These are phyloP conservation scores for Entamoeba histolytica DNA, from an alignment of 208 protist species.

Conservation along the genomic window DNA sequence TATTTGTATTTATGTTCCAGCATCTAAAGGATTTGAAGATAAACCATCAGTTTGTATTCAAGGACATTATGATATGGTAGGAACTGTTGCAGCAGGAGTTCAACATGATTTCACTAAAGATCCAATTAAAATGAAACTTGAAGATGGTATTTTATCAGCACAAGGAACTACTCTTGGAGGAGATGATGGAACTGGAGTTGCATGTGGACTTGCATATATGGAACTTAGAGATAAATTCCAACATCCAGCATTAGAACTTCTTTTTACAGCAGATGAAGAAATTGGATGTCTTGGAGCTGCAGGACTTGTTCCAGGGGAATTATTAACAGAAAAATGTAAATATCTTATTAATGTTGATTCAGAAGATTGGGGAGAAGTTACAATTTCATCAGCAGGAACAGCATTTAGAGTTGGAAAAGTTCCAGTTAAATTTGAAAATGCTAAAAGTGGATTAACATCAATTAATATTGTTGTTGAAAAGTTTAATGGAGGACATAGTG, in stretches of 20 bases:
- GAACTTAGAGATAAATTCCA: not conserved
- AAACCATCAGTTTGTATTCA: slow-evolving; percentile 7
- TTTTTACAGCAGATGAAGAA: slow-evolving; percentile 22
- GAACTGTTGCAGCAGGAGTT: not conserved
- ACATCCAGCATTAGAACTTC: slow-evolving; percentile 9
- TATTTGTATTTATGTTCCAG: not conserved
- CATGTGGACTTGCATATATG: not conserved
- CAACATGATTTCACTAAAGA: slow-evolving; percentile 13
- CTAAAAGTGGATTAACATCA: not conserved
- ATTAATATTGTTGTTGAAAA: not conserved
- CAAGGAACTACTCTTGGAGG: slow-evolving; percentile 8
- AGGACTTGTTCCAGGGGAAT: not conserved
- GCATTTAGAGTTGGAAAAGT: slow-evolving; percentile 6
- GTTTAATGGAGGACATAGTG: slow-evolving; percentile 16
- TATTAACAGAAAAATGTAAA: not conserved
- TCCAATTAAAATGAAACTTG: slow-evolving; percentile 6
- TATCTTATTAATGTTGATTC: slow-evolving; percentile 27
- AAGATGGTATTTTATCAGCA: slow-evolving; percentile 3
- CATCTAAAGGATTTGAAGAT: not conserved
- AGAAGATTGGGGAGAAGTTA: slow-evolving; percentile 16
- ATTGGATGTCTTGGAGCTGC: slow-evolving; percentile 13
- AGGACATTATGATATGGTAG: slow-evolving; percentile 22
- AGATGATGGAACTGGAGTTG: slow-evolving; percentile 16
- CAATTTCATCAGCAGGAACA: slow-evolving; percentile 14
- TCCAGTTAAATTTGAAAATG: not conserved